These are phyloP conservation scores for Rhodofomes roseus DNA, from an alignment of 1,284 basidiomycete species.

Conservation along the genomic window DNA sequence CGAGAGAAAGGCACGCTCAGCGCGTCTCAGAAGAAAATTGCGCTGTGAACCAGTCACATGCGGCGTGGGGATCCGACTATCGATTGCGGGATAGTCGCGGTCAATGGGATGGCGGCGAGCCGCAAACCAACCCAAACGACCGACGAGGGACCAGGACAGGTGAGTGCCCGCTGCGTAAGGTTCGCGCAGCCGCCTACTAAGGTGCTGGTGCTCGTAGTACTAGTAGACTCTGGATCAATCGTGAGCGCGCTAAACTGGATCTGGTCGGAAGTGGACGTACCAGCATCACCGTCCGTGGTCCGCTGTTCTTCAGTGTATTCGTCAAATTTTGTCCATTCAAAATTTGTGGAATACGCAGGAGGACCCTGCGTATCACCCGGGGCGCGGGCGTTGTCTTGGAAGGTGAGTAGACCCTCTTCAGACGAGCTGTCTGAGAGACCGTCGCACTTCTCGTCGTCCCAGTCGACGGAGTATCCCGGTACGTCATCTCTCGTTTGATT, in stretches of 20 bases:
- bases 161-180: not conserved
- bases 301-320: not conserved
- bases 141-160: not conserved
- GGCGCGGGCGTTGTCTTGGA: not conserved
- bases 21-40: not conserved
- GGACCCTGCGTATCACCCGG: not conserved
- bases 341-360: not conserved
- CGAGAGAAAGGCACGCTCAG: no score
- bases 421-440: not conserved
- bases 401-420: not conserved
- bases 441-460: not conserved
- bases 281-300: not conserved
- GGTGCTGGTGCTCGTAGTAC: no score
- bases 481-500: no score
- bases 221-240: no score
- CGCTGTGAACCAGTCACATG: not conserved
- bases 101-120: not conserved
- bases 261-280: not conserved
- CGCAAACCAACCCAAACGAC: not conserved
- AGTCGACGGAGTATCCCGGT: not conserved
- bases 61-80: not conserved
- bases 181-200: not conserved
- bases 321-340: not conserved
- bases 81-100: not conserved
- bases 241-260: no score